A percentile compares a stretch with the other conserved stretches of the same genome.
phyloP scores from a whole-genome alignment of 164 flowering plant species.

The Chimonanthus praecox region DNA sequence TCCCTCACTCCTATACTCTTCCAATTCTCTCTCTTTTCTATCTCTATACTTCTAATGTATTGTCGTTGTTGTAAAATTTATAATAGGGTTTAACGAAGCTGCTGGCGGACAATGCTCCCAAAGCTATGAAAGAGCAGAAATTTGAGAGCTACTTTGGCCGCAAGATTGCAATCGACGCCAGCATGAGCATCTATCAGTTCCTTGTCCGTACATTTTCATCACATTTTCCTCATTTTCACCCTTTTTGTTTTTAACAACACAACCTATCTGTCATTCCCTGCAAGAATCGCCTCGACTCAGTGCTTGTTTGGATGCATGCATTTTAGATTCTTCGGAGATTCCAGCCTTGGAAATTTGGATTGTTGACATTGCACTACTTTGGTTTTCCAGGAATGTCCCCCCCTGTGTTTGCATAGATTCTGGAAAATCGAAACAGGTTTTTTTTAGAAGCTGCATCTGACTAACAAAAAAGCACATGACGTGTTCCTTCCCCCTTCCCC shows the following conservation, averaged over 20 bases:
- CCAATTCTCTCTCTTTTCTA: too few species aligned
- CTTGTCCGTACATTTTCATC: conserved; percentile 41
- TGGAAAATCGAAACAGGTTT: too few species aligned
- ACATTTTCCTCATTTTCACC: background rate
- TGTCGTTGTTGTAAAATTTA: background rate
- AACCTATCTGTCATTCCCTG: too few species aligned
- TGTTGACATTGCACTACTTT: too few species aligned
- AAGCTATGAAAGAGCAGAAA: conserved; percentile 84
- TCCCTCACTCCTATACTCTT: background rate
- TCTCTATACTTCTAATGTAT: background rate
- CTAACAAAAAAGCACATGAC: too few species aligned
- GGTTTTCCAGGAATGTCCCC: too few species aligned
- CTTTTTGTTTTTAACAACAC: background rate
- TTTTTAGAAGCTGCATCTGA: too few species aligned
- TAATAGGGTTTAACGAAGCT: conserved; percentile 95
- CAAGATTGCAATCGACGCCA: conserved; percentile 89
- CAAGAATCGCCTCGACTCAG: too few species aligned
- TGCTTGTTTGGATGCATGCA: too few species aligned
- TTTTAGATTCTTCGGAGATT: too few species aligned
- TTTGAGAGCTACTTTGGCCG: conserved; percentile 91
- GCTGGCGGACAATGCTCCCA: conserved; percentile 88
- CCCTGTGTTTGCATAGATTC: too few species aligned
- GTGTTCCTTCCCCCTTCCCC: background rate
- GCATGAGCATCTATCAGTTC: conserved; percentile 99
- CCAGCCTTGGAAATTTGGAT: too few species aligned